Evolutionary conservation across 805 yeast species (phyloP), one percentile per base, ranked within the genome.

Genomic region (Pichia manshurica): DNA sequence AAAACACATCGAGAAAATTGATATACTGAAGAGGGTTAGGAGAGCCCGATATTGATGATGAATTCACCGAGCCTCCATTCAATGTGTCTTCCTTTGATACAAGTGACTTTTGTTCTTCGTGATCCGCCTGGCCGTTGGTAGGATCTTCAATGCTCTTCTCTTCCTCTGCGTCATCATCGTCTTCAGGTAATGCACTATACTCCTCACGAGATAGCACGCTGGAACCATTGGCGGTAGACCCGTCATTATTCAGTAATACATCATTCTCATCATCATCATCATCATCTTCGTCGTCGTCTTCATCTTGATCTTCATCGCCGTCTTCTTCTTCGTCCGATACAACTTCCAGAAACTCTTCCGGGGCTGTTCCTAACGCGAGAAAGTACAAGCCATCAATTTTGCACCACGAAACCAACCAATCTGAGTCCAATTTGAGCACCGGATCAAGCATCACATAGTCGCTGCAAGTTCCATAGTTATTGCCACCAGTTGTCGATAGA

Each of bases 1-100:
- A 52, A 23, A 78, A 64, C 22, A 70, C 60, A 21, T 64, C 56
- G 16, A 75, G 58, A 52, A 78, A 78, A 10, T 66, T 62, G 33
- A 60, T 56, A 21, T 78, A 74, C 33, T 69, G 63, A 21, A 72
- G 51, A 0, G 81, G 82, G 50, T 77, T 76, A 29, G 59, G 33
- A 1, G 53, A 36, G 38, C 47, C 50, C 0, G 62, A 43, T 2
- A 57, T 28, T 5, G 15, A 15, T 36, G 41, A 10, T n/a, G 32
- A 12, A n/a, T 16, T 35, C 20, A 19, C 19, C 25, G n/a, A n/a
- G 6, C 31, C 12, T 16, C 25, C 12, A 9, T 25, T 10, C 10
- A 10, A 7, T 25, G 29, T 10, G 10, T 10, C 10, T 25, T 28
- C 35, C 10, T 22, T 4, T 4, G 43, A 7, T 6, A 15, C 19